phyloP scores from a whole-genome alignment of 2,329 filamentous ascomycete species.

The Arthrobotrys pseudoclavata region DNA sequence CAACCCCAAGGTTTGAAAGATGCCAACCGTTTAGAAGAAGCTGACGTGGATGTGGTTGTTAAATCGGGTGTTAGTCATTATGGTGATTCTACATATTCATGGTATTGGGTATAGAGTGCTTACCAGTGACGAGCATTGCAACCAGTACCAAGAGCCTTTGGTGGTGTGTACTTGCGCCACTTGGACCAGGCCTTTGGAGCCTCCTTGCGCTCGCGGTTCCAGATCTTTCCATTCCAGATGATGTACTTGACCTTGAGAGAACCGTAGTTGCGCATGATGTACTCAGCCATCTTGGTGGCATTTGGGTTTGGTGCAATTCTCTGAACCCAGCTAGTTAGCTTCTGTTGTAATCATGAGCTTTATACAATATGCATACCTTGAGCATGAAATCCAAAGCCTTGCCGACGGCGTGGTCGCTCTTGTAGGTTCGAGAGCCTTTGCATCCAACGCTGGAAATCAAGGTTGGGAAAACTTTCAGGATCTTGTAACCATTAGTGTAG shows the following conservation, averaged over 20 bases:
- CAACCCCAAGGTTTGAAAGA: background rate
- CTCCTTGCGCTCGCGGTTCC: slow-evolving; percentile 66
- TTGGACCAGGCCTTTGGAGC: slow-evolving; percentile 66
- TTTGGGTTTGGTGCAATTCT: slow-evolving; percentile 53
- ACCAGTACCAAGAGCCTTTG: slow-evolving; percentile 67
- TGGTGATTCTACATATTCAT: background rate
- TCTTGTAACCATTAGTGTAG: slow-evolving; percentile 65
- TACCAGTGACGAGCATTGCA: slow-evolving; percentile 68
- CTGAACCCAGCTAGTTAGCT: slow-evolving; percentile 6
- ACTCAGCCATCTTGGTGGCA: slow-evolving; percentile 67
- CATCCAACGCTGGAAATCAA: slow-evolving; percentile 64
- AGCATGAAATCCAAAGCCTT: slow-evolving; percentile 65
- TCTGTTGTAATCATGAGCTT: background rate
- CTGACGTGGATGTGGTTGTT: slow-evolving; percentile 60
- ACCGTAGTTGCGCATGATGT: slow-evolving; percentile 68
- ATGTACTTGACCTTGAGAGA: slow-evolving; percentile 69
- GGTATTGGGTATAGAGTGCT: background rate
- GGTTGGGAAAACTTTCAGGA: slow-evolving; percentile 66
- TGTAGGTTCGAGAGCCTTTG: slow-evolving; percentile 62
- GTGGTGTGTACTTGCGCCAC: slow-evolving; percentile 64
- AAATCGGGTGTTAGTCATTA: background rate
- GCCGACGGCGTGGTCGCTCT: slow-evolving; percentile 63
- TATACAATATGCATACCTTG: slow-evolving; percentile 10
- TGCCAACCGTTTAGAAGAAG: slow-evolving; percentile 45
- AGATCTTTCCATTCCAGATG: slow-evolving; percentile 70